These are phyloP conservation scores for Schizophyllum commune DNA, from an alignment of 1,284 basidiomycete genomes.

Conservation along the genomic window DNA sequence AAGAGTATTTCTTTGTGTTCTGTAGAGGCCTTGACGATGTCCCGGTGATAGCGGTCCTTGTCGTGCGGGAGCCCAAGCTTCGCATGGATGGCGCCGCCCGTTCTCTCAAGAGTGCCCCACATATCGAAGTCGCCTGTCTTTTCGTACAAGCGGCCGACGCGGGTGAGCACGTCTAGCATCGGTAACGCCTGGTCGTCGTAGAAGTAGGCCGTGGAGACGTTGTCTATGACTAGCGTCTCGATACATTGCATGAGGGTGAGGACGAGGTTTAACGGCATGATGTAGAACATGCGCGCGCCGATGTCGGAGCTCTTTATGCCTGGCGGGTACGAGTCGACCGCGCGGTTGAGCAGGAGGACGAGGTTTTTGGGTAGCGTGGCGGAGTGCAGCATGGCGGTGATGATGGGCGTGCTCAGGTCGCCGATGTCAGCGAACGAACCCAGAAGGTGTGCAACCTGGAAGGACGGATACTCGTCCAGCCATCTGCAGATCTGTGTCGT, in stretches of 20 bases:
- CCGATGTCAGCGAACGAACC: slow-evolving; percentile 1
- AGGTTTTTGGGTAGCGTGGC: slow-evolving; percentile 9
- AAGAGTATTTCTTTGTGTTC: neutral
- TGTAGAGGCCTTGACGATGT: slow-evolving; percentile 3
- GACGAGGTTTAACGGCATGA: neutral
- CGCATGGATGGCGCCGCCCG: slow-evolving; percentile 6
- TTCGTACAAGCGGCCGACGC: neutral
- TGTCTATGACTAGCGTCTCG: slow-evolving; percentile 2
- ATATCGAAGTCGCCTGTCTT: neutral
- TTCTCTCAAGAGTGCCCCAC: neutral
- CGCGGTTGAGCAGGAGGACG: slow-evolving; percentile 7
- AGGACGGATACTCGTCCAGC: slow-evolving; percentile 7
- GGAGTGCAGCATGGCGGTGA: slow-evolving; percentile 5
- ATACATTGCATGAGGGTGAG: neutral
- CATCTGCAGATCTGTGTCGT: slow-evolving; percentile 8
- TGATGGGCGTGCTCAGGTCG: slow-evolving; percentile 2
- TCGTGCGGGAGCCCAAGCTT: slow-evolving; percentile 9
- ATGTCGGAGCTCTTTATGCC: neutral
- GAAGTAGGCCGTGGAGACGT: slow-evolving; percentile 8
- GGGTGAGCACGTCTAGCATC: slow-evolving; percentile 5
- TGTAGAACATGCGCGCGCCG: neutral
- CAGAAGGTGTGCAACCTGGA: neutral
- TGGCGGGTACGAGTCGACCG: slow-evolving; percentile 4
- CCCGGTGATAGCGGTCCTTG: slow-evolving; percentile 3
- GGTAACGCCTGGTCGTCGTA: slow-evolving; percentile 7